Percentiles rank a stretch among this genome's conserved stretches.
Evolutionary conservation across 768 basidiomycete species (phyloP).

Genomic region (Leccinum longicurvipes): DNA sequence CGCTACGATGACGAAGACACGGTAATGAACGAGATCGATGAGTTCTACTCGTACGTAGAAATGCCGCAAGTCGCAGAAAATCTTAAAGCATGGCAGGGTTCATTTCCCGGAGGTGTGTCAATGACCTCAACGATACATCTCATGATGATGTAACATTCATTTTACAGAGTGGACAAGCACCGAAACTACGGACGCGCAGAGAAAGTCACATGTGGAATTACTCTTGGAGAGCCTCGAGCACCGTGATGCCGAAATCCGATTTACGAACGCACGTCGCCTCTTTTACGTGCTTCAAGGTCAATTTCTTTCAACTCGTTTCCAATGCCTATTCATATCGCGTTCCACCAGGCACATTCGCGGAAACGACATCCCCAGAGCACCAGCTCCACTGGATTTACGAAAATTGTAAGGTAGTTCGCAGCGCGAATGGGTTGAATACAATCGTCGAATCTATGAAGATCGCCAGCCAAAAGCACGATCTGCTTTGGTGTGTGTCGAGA

Average conservation of each 20-base stretch:
- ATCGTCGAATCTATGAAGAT: constrained; percentile 90
- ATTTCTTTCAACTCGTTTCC: background rate
- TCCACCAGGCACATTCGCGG: constrained; percentile 76
- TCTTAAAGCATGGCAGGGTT: constrained; percentile 82
- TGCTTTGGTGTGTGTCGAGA: constrained; percentile 55
- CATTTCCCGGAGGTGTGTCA: constrained; percentile 67
- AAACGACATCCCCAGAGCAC: constrained; percentile 88
- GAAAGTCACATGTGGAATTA: constrained; percentile 72
- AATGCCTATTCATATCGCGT: constrained; percentile 10
- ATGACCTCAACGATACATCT: background rate
- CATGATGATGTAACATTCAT: background rate
- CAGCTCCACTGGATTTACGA: constrained; percentile 96
- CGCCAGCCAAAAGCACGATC: constrained; percentile 82
- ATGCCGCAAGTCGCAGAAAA: constrained; percentile 89
- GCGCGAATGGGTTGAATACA: constrained; percentile 76
- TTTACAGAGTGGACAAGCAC: constrained; percentile 71
- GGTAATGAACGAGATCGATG: constrained; percentile 93
- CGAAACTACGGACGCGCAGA: constrained; percentile 50
- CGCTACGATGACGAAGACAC: constrained; percentile 96
- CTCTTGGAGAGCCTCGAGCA: constrained; percentile 88
- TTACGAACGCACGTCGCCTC: constrained; percentile 80
- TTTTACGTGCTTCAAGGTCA: constrained; percentile 92
- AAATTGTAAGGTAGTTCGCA: constrained; percentile 83
- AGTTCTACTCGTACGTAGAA: constrained; percentile 97
- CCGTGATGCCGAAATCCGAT: constrained; percentile 77